These are phyloP conservation scores for Claviceps paspali DNA, from an alignment of 2,329 filamentous ascomycete genomes.

Conservation along the genomic window DNA sequence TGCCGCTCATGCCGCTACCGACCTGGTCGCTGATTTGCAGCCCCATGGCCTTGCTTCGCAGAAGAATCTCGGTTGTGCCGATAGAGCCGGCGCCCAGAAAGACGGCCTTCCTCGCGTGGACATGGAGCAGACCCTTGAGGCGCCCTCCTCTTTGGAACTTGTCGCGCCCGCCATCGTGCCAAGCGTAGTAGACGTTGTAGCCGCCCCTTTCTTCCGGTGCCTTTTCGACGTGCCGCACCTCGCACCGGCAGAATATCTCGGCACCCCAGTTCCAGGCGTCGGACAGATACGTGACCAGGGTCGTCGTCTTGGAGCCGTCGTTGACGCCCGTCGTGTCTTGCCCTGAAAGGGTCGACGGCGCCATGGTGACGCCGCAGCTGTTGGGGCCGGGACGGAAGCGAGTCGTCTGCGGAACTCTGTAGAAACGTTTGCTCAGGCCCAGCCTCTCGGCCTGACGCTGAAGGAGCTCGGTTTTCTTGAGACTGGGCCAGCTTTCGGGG, in stretches of 20 bases:
- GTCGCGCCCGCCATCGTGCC: conserved; percentile 43
- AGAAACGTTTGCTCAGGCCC: conserved; percentile 36
- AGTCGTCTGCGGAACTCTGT: conserved; percentile 44
- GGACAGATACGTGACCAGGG: conserved; percentile 49
- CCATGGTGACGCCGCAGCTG: conserved; percentile 49
- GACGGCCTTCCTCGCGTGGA: conserved; percentile 47
- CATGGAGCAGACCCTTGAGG: conserved; percentile 51
- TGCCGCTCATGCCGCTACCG: conserved; percentile 47
- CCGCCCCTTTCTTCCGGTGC: conserved; percentile 30
- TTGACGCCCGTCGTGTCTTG: conserved; percentile 51
- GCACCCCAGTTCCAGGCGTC: conserved; percentile 61
- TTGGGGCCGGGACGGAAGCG: conserved; percentile 46
- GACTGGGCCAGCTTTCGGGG: conserved; percentile 38
- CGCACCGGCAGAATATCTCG: conserved; percentile 55
- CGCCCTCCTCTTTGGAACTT: conserved; percentile 25
- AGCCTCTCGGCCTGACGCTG: conserved; percentile 39
- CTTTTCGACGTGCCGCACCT: conserved; percentile 47
- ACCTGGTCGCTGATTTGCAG: conserved; percentile 40
- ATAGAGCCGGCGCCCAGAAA: conserved; percentile 52
- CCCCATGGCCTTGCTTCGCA: conserved; percentile 43
- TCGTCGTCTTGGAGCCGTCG: conserved; percentile 53
- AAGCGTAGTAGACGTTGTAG: conserved; percentile 49
- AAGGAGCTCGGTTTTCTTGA: conserved; percentile 43
- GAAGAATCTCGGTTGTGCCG: conserved; percentile 50
- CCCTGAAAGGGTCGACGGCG: conserved; percentile 41